Evolutionary conservation across 2,329 filamentous ascomycete genomes (phyloP).

Genomic region (Penicillium sp.): DNA sequence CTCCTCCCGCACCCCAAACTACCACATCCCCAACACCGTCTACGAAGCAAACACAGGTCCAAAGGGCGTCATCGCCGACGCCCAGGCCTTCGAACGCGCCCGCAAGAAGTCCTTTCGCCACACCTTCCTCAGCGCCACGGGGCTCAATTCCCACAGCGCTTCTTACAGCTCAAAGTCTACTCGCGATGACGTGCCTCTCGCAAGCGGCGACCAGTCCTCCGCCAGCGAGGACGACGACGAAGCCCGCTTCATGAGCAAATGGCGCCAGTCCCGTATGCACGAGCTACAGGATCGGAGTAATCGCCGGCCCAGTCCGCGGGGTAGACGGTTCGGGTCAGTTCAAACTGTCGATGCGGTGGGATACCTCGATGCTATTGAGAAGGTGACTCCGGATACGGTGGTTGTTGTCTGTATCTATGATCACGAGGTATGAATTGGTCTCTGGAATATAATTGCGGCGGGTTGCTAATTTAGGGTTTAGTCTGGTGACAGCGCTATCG

Average conservation of each 20-base stretch:
- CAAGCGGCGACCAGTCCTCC: conserved; percentile 13
- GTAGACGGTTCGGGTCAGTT: conserved; percentile 73
- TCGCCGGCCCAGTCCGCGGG: conserved; percentile 71
- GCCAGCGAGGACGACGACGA: conserved; percentile 65
- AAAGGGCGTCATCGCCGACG: conserved; percentile 53
- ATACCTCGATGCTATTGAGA: conserved; percentile 95
- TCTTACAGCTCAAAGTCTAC: conserved; percentile 25
- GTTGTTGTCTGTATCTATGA: conserved; percentile 96
- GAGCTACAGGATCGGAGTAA: conserved; percentile 70
- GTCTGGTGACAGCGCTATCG: conserved; percentile 74
- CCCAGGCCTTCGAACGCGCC: conserved; percentile 50
- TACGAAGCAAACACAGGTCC: conserved; percentile 52
- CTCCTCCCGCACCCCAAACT: conserved; percentile 35
- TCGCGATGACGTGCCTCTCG: conserved; percentile 23
- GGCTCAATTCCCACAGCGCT: conserved; percentile 30
- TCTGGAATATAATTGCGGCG: background rate
- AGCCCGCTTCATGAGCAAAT: conserved; percentile 76
- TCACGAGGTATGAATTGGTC: conserved; percentile 60
- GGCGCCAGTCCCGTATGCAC: conserved; percentile 75
- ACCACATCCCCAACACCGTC: conserved; percentile 45
- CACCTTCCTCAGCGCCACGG: conserved; percentile 40
- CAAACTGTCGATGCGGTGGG: conserved; percentile 84
- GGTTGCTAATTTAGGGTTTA: conserved; percentile 36
- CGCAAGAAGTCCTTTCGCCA: conserved; percentile 48
- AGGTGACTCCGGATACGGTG: conserved; percentile 72